Base-by-base conservation (phyloP, 2,329 filamentous ascomycete genomes). In the Ascochyta koolunga region DNA sequence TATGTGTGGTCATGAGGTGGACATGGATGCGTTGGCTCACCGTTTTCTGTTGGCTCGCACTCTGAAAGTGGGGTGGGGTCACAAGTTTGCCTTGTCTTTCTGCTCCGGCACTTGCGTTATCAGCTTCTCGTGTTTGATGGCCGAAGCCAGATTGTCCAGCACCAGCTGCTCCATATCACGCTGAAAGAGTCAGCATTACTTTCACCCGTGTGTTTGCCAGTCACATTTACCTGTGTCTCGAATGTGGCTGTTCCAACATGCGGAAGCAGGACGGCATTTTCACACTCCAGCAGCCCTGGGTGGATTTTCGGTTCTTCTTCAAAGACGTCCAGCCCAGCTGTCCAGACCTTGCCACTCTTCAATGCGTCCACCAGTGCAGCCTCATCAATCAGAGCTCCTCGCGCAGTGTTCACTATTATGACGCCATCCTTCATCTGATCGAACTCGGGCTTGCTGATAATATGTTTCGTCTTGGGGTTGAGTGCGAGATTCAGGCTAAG, bases 91-190 rank as follows among this genome's bases (percentile, higher is more conserved):
- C 53, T 65, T 68, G 33, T 64, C 62, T 50, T 67, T 83, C 76
- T 87, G 85, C 71, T 86, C 85, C 4, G 82, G 79, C 35, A 88
- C 81, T 56, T 82, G 78, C n/a, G 85, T 87, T 52, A 86, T 71
- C 68, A 88, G 70, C 54, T 78, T 79, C 4, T 82, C 83, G 54
- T 81, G 78, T 64, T 85, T 79, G 33, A 87, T 77, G 5, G 81
- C 84, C 27, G 74, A 79, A 65, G 80, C 80, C 68, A 88, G 58
- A 59, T 86, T 86, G 27, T 83, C 78, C 66, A 86, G 56, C 16
- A 86, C 83, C 59, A 86, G 66, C 46, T 85, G 64, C 68, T 86
- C 84, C 84, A 86, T 86, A 49, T 85, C 82, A 59, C 79, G 71
- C 71, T 76, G 4, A 19, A 16, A 22, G 25, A 41, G 50, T 68